Percentiles rank a stretch among this genome's conserved stretches.
phyloP scores from a whole-genome alignment of 2,329 filamentous ascomycete genomes.

The Fusarium camptoceras region DNA sequence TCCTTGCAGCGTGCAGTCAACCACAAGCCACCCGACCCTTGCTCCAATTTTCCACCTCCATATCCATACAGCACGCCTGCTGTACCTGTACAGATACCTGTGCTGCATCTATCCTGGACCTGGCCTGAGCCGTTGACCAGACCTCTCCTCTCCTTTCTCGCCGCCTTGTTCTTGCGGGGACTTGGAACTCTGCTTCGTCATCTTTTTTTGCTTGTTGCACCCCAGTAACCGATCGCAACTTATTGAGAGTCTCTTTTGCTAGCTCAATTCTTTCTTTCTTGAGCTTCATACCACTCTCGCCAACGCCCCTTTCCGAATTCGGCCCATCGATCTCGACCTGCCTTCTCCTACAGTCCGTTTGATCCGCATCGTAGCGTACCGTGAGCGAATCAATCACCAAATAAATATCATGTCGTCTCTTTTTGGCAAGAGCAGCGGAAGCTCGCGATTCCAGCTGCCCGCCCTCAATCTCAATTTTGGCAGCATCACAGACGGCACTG shows the following conservation, averaged over 20 bases:
- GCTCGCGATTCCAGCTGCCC: slow-evolving; percentile 66
- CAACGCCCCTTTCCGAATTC: slow-evolving; percentile 24
- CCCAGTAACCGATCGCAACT: slow-evolving; percentile 26
- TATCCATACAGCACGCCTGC: slow-evolving; percentile 17
- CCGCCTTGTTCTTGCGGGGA: slow-evolving; percentile 47
- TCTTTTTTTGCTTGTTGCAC: slow-evolving; percentile 37
- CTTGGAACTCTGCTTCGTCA: slow-evolving; percentile 45
- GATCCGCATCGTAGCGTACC: slow-evolving; percentile 25
- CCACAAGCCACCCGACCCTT: slow-evolving; percentile 45
- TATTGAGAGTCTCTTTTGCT: slow-evolving; percentile 5
- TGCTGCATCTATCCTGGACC: slow-evolving; percentile 30
- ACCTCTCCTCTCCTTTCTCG: slow-evolving; percentile 46
- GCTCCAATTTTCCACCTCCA: slow-evolving; percentile 44
- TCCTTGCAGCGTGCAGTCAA: slow-evolving; percentile 40
- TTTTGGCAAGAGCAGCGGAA: slow-evolving; percentile 45
- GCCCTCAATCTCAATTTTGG: slow-evolving; percentile 69
- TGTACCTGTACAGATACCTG: not conserved
- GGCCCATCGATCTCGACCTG: slow-evolving; percentile 22
- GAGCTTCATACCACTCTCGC: slow-evolving; percentile 17
- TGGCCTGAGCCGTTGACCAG: slow-evolving; percentile 35
- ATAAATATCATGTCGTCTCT: slow-evolving; percentile 49
- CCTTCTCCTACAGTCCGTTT: slow-evolving; percentile 14
- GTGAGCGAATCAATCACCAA: slow-evolving; percentile 25
- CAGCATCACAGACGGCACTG: slow-evolving; percentile 69
- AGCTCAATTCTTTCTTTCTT: slow-evolving; percentile 15